These are phyloP conservation scores for Spatholobus suberectus DNA, from an alignment of 306 rosid genomes.

Conservation along the genomic window DNA sequence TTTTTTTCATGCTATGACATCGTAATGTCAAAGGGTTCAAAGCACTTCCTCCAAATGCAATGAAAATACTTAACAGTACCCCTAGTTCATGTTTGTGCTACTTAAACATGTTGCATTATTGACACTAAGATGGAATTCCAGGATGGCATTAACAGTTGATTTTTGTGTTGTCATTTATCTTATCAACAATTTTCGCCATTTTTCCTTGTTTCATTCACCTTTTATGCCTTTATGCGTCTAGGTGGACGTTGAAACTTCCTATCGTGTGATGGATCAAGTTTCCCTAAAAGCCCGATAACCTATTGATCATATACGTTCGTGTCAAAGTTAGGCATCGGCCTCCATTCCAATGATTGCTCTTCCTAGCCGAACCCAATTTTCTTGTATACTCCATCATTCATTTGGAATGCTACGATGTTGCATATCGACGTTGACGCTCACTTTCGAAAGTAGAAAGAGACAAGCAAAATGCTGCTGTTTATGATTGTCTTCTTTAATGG, in stretches of 20 bases:
- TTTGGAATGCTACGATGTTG: constrained; percentile 4
- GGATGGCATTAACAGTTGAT: background rate
- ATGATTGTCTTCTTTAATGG: background rate
- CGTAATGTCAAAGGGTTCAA: too few relatives aligned
- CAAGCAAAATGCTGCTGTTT: background rate
- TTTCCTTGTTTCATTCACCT: background rate
- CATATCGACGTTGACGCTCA: background rate
- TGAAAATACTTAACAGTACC: background rate
- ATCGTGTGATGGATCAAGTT: constrained; percentile 13
- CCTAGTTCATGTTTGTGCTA: background rate
- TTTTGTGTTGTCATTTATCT: background rate
- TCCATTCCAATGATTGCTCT: constrained; percentile 1
- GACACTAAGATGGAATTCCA: background rate
- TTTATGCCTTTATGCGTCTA: background rate
- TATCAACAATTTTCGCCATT: background rate
- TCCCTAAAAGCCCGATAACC: background rate
- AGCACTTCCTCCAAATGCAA: background rate
- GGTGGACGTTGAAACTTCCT: background rate
- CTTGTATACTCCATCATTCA: background rate
- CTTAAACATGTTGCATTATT: background rate
- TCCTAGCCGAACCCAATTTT: background rate
- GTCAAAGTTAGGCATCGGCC: constrained; percentile 1
- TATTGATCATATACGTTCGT: background rate
- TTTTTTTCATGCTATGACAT: too few relatives aligned
- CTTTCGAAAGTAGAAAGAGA: background rate